phyloP scores from a whole-genome alignment of 805 yeast species.

The Saccharomycopsis synnaedendra region DNA sequence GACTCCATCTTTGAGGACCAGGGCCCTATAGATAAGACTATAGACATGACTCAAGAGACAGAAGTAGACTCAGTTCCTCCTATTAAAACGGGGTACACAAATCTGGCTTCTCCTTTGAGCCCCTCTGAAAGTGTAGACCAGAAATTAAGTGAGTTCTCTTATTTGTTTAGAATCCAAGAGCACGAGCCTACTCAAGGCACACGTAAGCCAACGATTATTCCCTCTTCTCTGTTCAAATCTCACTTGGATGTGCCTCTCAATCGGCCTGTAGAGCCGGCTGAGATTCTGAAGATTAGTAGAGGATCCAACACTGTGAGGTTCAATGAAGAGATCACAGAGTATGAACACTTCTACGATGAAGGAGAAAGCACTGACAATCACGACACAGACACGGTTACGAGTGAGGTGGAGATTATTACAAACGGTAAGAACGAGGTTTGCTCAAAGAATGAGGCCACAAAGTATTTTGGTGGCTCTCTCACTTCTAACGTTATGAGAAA shows the following conservation, averaged over 20 bases:
- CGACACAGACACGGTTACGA: neutral
- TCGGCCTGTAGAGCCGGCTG: neutral
- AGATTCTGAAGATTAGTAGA: neutral
- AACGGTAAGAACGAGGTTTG: neutral
- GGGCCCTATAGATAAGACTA: neutral
- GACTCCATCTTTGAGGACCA: neutral
- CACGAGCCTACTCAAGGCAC: neutral
- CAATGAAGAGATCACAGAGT: conserved; percentile 15
- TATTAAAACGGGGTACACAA: too few relatives aligned
- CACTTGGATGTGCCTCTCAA: neutral
- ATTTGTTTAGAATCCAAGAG: conserved; percentile 7
- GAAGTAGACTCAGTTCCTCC: too few relatives aligned
- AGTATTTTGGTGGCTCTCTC: neutral
- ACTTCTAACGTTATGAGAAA: neutral
- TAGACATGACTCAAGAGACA: too few relatives aligned
- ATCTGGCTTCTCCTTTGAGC: too few relatives aligned
- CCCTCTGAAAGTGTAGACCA: neutral
- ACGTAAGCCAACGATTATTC: neutral
- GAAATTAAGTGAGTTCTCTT: conserved; percentile 11
- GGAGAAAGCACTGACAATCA: too few relatives aligned
- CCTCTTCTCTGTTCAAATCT: conserved; percentile 8
- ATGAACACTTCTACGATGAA: neutral
- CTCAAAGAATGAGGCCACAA: neutral
- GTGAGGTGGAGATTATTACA: neutral
- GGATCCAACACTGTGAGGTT: conserved; percentile 11